These are phyloP conservation scores for Cordyceps cateniannulata DNA, from an alignment of 2,329 filamentous ascomycete species.

Conservation along the genomic window DNA sequence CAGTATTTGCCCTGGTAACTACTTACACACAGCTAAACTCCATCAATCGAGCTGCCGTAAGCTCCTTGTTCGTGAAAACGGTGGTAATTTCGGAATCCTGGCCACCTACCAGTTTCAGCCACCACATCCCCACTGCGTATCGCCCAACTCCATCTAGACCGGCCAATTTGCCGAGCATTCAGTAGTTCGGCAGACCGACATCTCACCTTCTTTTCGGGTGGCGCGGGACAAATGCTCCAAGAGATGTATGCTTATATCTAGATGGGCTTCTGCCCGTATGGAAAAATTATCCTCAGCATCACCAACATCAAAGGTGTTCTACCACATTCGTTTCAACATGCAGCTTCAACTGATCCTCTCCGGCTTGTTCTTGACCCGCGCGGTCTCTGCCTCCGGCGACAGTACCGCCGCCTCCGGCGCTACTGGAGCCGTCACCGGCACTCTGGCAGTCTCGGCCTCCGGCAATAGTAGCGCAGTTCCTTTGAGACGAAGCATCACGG, in stretches of 20 bases:
- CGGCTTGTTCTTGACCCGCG: background rate
- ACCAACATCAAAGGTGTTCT: background rate
- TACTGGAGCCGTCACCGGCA: background rate
- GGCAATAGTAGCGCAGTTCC: constrained; percentile 27
- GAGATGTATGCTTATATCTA: background rate
- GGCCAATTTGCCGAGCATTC: background rate
- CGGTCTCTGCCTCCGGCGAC: background rate
- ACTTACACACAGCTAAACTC: no score
- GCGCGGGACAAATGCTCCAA: no score
- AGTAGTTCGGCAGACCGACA: background rate
- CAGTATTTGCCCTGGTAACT: no score
- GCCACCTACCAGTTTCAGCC: background rate
- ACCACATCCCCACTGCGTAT: background rate
- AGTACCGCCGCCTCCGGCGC: background rate
- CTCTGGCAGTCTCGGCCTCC: background rate
- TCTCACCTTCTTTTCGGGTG: background rate
- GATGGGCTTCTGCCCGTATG: background rate
- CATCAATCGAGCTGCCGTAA: no score
- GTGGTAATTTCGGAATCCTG: background rate
- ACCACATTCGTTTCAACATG: background rate
- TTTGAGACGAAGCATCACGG: constrained; percentile 41
- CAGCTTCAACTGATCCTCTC: background rate
- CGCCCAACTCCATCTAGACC: background rate
- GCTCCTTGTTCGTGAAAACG: background rate
- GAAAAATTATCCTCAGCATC: background rate